Conservation (phyloP, 2,329 filamentous ascomycete genomes). For the Hymenoscyphus linearis region DNA sequence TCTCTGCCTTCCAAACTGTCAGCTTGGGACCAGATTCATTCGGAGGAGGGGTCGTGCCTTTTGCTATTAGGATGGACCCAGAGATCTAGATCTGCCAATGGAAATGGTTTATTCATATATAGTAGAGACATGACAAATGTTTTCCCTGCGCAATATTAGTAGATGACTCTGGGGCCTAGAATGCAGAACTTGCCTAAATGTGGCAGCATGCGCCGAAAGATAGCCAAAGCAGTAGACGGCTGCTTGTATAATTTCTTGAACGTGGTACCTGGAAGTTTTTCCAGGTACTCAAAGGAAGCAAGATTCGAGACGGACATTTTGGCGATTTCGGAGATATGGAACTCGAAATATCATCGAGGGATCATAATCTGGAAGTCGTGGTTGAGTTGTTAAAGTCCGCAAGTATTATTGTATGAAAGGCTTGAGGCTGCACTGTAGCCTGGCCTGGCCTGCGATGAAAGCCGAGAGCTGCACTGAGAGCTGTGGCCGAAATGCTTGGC, state of each 20-base stretch:
- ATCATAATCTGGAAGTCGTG: constrained; percentile 19
- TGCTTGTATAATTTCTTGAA: constrained; percentile 92
- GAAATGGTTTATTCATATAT: constrained; percentile 78
- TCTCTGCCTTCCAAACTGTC: constrained; percentile 53
- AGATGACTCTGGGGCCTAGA: constrained; percentile 14
- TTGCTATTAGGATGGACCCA: constrained; percentile 72
- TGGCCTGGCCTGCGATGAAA: constrained; percentile 7
- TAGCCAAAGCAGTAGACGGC: constrained; percentile 88
- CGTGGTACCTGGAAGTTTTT: constrained; percentile 82
- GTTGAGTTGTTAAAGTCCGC: not conserved
- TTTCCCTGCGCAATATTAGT: constrained; percentile 58
- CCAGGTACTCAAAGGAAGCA: constrained; percentile 80
- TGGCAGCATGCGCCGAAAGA: constrained; percentile 95
- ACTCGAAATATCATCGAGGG: constrained; percentile 14
- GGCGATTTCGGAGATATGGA: too few species aligned
- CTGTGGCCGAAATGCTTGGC: constrained; percentile 7
- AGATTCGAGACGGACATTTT: constrained; percentile 43
- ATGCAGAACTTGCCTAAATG: constrained; percentile 61
- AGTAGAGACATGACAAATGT: constrained; percentile 93
- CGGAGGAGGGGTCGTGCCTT: constrained; percentile 36
- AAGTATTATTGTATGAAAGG: constrained; percentile 8
- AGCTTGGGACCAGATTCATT: constrained; percentile 7
- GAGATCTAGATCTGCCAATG: constrained; percentile 72
- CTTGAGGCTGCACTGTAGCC: constrained; percentile 20
- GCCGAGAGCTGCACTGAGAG: constrained; percentile 2